Evolutionary conservation across 352 stramenopile species (phyloP).

Genomic region (Globisporangium solare): DNA sequence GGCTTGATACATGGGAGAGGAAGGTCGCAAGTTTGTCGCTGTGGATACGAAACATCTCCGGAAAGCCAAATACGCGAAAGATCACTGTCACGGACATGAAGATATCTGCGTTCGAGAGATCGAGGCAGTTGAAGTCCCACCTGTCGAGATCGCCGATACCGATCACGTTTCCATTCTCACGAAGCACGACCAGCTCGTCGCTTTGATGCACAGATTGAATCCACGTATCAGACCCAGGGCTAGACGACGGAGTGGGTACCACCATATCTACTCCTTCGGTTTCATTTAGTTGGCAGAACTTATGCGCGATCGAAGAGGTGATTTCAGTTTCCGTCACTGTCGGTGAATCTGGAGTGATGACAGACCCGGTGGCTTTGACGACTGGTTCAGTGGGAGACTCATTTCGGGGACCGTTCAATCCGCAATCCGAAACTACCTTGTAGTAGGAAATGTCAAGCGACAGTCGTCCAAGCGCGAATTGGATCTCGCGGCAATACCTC

Average conservation of each 20-base stretch:
- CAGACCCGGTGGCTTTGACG: constrained; percentile 7
- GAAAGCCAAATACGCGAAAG: constrained; percentile 46
- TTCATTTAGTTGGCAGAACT: constrained; percentile 49
- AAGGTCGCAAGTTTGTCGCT: constrained; percentile 55
- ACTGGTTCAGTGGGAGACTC: neutral
- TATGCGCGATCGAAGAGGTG: constrained; percentile 57
- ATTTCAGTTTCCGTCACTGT: constrained; percentile 49
- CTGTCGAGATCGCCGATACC: constrained; percentile 40
- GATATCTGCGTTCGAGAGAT: constrained; percentile 51
- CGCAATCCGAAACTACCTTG: constrained; percentile 54
- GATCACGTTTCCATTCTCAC: constrained; percentile 27
- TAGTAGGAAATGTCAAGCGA: constrained; percentile 70
- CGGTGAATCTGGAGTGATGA: constrained; percentile 4
- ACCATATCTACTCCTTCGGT: constrained; percentile 34
- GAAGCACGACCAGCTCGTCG: constrained; percentile 18
- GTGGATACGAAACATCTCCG: constrained; percentile 48
- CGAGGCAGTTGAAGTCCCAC: constrained; percentile 51
- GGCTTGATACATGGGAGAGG: constrained; percentile 43
- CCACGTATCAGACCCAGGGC: constrained; percentile 7
- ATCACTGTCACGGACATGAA: constrained; percentile 40
- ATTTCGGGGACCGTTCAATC: constrained; percentile 17
- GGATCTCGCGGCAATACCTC: constrained; percentile 61
- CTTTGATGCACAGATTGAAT: constrained; percentile 3
- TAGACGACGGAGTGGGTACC: constrained; percentile 4
- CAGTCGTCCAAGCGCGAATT: constrained; percentile 54